Evolutionary conservation across 2,329 filamentous ascomycete genomes (phyloP).

Genomic region (Mycocentrospora acerina): DNA sequence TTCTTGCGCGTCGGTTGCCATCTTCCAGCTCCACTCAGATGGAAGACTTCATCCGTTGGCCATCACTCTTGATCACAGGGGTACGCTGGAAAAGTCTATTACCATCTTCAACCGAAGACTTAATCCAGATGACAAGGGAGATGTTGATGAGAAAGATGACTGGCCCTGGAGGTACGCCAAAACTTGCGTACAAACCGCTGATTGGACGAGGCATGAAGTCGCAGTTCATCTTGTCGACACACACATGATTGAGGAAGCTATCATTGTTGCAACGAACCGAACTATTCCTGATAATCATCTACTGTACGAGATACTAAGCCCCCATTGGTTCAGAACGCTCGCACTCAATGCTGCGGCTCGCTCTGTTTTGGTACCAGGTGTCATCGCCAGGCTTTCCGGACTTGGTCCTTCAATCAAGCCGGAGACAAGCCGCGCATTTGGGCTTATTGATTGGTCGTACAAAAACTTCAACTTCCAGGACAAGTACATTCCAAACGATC

Average conservation of each 20-base stretch:
- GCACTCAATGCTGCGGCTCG: conserved; percentile 9
- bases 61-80: conserved; percentile 10
- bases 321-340: conserved; percentile 10
- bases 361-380: conserved; percentile 2
- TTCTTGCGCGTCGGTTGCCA: conserved; percentile 6
- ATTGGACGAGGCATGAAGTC: conserved; percentile 10
- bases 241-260: conserved; percentile 10
- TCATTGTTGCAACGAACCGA: conserved; percentile 10
- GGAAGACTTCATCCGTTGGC: conserved; percentile 8
- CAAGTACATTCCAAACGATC: conserved; percentile 8
- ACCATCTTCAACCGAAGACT: conserved; percentile 8
- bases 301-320: conserved; percentile 6
- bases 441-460: conserved; percentile 5
- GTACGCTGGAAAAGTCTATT: conserved; percentile 5
- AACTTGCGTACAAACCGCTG: conserved; percentile 9
- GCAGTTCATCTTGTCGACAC: conserved; percentile 10
- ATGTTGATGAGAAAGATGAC: conserved; percentile 5
- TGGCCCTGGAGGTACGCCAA: conserved; percentile 12
- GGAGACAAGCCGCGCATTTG: conserved; percentile 2
- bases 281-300: conserved; percentile 9
- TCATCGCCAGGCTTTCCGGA: conserved; percentile 6
- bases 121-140: background rate
- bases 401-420: conserved; percentile 6
- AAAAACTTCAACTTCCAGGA: conserved; percentile 9
- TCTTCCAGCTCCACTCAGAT: conserved; percentile 8